A percentile compares a stretch with the other conserved stretches of the same genome.
phyloP scores from a whole-genome alignment of 1,284 basidiomycete species.

The Erythrobasidium hasegawianum region DNA sequence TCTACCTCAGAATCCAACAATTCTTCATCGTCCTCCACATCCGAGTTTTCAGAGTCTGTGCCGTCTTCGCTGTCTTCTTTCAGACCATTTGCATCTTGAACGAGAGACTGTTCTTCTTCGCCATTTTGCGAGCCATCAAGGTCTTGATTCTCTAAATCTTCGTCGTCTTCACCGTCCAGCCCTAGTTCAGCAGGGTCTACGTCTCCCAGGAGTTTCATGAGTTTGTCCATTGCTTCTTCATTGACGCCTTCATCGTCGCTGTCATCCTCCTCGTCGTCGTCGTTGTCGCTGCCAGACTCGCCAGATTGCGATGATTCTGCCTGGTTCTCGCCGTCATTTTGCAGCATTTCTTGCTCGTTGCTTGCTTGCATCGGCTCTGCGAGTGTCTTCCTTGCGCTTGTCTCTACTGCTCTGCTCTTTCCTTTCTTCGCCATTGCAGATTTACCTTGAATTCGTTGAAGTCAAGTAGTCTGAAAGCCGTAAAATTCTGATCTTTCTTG shows the following conservation, averaged over 20 bases:
- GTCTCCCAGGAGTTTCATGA: slow-evolving; percentile 42
- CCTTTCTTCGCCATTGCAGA: slow-evolving; percentile 32
- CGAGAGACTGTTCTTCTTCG: slow-evolving; percentile 39
- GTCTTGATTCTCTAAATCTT: slow-evolving; percentile 31
- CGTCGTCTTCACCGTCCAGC: slow-evolving; percentile 23
- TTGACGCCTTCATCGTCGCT: slow-evolving; percentile 42
- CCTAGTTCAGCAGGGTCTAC: slow-evolving; percentile 28
- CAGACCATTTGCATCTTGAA: slow-evolving; percentile 35
- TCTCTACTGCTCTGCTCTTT: slow-evolving; percentile 17
- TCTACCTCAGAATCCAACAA: slow-evolving; percentile 13
- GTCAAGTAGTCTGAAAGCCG: neutral
- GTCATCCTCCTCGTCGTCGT: slow-evolving; percentile 12
- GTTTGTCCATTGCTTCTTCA: slow-evolving; percentile 38
- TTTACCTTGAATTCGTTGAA: neutral
- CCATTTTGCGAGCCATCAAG: slow-evolving; percentile 36
- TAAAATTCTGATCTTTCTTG: neutral
- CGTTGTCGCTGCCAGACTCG: slow-evolving; percentile 6
- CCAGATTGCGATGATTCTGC: slow-evolving; percentile 21
- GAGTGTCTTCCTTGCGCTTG: neutral
- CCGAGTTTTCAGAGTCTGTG: slow-evolving; percentile 30
- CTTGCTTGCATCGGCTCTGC: slow-evolving; percentile 9
- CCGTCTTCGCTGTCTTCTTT: slow-evolving; percentile 28
- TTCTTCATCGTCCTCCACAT: slow-evolving; percentile 34
- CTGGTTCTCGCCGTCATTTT: slow-evolving; percentile 22
- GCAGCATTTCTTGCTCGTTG: neutral